Evolutionary conservation across 1,139 yeast species (phyloP).

Genomic region (Nakaseomyces bracarensis): DNA sequence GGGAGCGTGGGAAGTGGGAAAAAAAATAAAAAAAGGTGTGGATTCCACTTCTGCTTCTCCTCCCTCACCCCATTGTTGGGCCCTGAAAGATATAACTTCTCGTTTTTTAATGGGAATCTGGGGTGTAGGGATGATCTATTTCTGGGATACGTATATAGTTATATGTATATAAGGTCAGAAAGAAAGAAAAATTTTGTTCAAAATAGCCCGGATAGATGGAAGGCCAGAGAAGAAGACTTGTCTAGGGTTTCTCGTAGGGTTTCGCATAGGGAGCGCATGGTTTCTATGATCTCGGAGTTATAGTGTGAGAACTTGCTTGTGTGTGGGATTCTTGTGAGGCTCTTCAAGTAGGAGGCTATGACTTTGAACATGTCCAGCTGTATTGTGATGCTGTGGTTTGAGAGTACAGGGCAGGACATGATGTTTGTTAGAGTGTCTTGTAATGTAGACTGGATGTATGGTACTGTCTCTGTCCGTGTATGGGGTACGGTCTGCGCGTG

Average conservation of each 20-base stretch:
- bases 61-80: too few relatives aligned
- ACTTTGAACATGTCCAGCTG: slow-evolving; percentile 3
- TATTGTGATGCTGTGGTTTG: slow-evolving; percentile 9
- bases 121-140: too few relatives aligned
- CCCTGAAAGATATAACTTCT: too few relatives aligned
- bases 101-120: too few relatives aligned
- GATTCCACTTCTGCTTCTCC: too few relatives aligned
- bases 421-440: slow-evolving; percentile 27
- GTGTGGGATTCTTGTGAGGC: not conserved
- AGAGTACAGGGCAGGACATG: slow-evolving; percentile 24
- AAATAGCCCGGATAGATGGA: slow-evolving; percentile 1
- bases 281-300: slow-evolving; percentile 1
- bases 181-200: too few relatives aligned
- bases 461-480: not conserved
- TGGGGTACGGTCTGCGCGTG: not conserved
- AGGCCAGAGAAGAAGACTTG: not conserved
- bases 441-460: slow-evolving; percentile 17
- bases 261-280: slow-evolving; percentile 1
- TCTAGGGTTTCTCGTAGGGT: not conserved
- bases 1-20: too few relatives aligned
- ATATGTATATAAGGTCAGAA: too few relatives aligned
- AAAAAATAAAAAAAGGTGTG: too few relatives aligned
- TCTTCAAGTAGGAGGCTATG: not conserved
- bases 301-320: not conserved
- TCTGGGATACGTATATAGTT: too few relatives aligned